Base-by-base conservation (phyloP, 805 yeast genomes). In the Yarrowia porcina region DNA sequence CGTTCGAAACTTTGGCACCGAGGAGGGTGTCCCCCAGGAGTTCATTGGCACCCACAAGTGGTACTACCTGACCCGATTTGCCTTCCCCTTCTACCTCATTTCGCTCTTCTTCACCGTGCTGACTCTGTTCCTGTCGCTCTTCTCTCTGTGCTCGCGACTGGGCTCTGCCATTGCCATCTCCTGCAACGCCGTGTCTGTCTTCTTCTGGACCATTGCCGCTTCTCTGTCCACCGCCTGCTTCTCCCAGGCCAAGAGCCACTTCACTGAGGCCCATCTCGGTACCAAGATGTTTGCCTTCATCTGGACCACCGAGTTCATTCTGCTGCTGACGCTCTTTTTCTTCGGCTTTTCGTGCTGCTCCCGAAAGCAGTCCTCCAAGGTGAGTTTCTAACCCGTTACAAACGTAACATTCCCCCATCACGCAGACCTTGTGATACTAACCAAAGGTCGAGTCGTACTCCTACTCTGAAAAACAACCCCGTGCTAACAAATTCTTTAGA, bases 241-340 rank as follows among this genome's bases (percentile, higher is more conserved):
- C 63, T 93, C 86, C 15, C 71, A 88, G 77, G 92, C 89, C 44
- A 85, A 78, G 71, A 79, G 83, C 68, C 86, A 87, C 17, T 90
- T 90, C 80, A 68, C 71, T 20, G 71, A 74, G 12, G 72, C 71
- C 30, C 52, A 57, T 32, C 64, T 71, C 15, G 71, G 67, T 33
- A 65, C 65, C 44, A 71, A 76, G 65, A 63, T 74, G 52, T 77
- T 87, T 71, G 90, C 84, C 13, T 81, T 86, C 64, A 74, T 84
- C 36, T 89, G 96, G 96, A 72, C 85, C 4, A 72, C 82, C 6
- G 79, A 79, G 35, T 73, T 71, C 61, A 66, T 72, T 67, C 67
- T 71, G 21, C 28, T 75, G 33, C 45, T 75, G 45, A 65, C 73
- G 63, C 62, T 69, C 63, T 39, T 74, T 21, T 67, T 72, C 60